phyloP scores from a whole-genome alignment of 208 protist species.

The Trypanosoma congolense region DNA sequence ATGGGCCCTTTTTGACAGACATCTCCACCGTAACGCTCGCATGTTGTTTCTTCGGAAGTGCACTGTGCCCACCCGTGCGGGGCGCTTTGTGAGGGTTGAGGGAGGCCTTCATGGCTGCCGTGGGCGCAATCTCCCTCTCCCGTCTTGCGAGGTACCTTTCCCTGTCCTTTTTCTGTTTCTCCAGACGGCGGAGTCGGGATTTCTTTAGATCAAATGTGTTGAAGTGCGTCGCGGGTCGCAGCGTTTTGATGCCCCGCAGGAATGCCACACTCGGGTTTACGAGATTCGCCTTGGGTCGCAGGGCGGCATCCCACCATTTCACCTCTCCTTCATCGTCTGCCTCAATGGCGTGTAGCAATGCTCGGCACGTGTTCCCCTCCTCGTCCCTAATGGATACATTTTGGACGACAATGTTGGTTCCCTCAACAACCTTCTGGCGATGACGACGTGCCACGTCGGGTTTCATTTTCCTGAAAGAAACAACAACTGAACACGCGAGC shows the following conservation, averaged over 20 bases:
- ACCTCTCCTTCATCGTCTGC: conserved; percentile 64
- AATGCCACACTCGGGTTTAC: conserved; percentile 67
- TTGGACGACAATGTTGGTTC: conserved; percentile 70
- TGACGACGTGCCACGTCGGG: conserved; percentile 4
- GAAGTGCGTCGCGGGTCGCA: conserved; percentile 64
- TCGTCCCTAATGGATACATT: conserved; percentile 41
- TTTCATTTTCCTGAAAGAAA: too few species aligned
- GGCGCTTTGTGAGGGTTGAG: conserved; percentile 75
- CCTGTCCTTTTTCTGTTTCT: conserved; percentile 69
- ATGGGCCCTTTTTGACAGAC: too few species aligned
- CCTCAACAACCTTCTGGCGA: conserved; percentile 58
- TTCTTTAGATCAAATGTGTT: conserved; percentile 77
- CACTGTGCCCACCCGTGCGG: conserved; percentile 43
- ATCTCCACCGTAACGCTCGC: too few species aligned
- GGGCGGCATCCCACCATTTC: conserved; percentile 56
- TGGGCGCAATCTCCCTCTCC: conserved; percentile 60
- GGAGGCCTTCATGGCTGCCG: conserved; percentile 68
- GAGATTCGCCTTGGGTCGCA: conserved; percentile 69
- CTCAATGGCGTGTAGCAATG: conserved; percentile 53
- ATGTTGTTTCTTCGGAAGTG: too few species aligned
- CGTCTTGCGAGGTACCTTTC: conserved; percentile 37
- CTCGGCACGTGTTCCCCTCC: conserved; percentile 26
- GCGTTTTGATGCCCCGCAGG: conserved; percentile 65
- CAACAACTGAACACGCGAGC: too few species aligned
- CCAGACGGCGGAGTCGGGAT: conserved; percentile 62